Conservation (phyloP, 495 filamentous ascomycete species). For the Annulohypoxylon moriforme region DNA sequence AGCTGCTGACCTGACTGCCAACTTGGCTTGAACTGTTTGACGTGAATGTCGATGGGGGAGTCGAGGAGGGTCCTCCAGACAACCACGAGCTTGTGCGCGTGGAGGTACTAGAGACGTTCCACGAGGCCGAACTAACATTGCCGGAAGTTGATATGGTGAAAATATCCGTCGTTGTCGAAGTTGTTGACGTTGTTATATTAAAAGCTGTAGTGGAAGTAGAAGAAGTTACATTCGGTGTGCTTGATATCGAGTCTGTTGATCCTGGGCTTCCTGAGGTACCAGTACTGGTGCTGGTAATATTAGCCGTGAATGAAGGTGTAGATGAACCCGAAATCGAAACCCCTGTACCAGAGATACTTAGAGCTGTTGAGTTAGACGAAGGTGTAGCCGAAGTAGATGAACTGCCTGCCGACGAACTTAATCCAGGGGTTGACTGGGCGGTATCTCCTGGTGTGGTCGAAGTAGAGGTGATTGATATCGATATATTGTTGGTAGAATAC, state of each 20-base stretch:
- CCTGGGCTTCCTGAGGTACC: neutral
- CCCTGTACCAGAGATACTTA: slow-evolving; percentile 3
- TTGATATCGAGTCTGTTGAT: slow-evolving; percentile 1
- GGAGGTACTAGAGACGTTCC: neutral
- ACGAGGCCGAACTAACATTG: neutral
- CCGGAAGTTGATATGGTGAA: neutral
- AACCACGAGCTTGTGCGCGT: slow-evolving; percentile 8
- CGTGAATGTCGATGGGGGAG: slow-evolving; percentile 14
- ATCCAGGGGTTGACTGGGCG: slow-evolving; percentile 3
- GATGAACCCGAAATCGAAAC: slow-evolving; percentile 8
- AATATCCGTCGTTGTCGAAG: neutral
- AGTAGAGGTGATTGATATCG: slow-evolving; percentile 14
- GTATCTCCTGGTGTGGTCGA: slow-evolving; percentile 18
- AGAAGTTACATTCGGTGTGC: neutral
- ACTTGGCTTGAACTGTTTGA: slow-evolving; percentile 20
- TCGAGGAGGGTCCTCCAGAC: slow-evolving; percentile 15
- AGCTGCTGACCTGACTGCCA: neutral
- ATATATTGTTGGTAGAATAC: neutral
- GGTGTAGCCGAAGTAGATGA: neutral
- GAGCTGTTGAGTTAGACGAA: slow-evolving; percentile 6
- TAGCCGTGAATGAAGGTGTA: slow-evolving; percentile 11
- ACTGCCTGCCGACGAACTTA: neutral
- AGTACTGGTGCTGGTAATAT: slow-evolving; percentile 3
- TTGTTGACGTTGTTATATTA: slow-evolving; percentile 1
- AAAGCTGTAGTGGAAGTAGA: slow-evolving; percentile 7